These are phyloP conservation scores for Neoboletus subvelutipes DNA, from an alignment of 768 basidiomycete genomes.

Conservation along the genomic window DNA sequence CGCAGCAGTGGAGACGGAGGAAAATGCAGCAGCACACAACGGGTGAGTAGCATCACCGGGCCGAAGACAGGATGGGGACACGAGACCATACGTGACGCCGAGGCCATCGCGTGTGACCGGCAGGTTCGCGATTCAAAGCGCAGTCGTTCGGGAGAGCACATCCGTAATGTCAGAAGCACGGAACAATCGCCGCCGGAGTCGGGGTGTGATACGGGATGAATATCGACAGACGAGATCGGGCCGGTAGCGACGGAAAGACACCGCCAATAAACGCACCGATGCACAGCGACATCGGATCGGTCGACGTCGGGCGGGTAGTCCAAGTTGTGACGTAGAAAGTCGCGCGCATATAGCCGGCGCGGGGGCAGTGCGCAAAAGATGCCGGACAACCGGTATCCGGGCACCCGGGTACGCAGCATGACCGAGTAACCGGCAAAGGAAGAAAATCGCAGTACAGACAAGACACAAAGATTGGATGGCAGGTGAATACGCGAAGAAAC, in stretches of 20 bases:
- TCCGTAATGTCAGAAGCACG: neutral
- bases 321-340: neutral
- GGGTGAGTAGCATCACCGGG: constrained; percentile 13
- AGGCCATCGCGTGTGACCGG: constrained; percentile 1
- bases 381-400: constrained; percentile 3
- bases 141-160: neutral
- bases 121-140: neutral
- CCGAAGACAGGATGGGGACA: constrained; percentile 11
- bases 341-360: constrained; percentile 14
- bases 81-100: constrained; percentile 1
- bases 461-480: neutral
- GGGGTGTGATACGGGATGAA: neutral
- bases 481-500: neutral
- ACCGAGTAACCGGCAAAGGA: constrained; percentile 6
- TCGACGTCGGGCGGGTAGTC: constrained; percentile 1
- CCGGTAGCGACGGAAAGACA: constrained; percentile 5
- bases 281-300: constrained; percentile 7
- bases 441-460: neutral
- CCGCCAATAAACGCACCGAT: constrained; percentile 15
- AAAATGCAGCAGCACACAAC: constrained; percentile 3
- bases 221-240: neutral
- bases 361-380: constrained; percentile 9
- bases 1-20: constrained; percentile 6
- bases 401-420: constrained; percentile 10
- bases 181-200: neutral